Percentiles rank a stretch among this genome's conserved stretches.
phyloP scores from a whole-genome alignment of 768 basidiomycete genomes.

The Termitomyces sp. region DNA sequence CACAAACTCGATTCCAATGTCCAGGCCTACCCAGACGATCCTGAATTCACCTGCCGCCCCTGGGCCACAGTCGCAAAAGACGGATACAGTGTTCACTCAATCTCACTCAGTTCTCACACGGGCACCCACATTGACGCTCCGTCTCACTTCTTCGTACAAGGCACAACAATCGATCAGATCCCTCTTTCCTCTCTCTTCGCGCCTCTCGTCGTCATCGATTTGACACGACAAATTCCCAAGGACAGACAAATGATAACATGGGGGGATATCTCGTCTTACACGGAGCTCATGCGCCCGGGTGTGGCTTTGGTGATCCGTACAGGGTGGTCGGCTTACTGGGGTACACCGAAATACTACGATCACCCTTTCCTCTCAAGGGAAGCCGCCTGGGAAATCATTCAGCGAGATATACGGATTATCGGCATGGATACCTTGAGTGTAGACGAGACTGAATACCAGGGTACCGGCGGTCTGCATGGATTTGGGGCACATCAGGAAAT shows the following conservation, averaged over 20 bases:
- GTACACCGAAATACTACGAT: slow-evolving; percentile 42
- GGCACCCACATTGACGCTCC: slow-evolving; percentile 82
- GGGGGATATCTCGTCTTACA: slow-evolving; percentile 37
- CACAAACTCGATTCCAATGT: slow-evolving; percentile 40
- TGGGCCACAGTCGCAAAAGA: slow-evolving; percentile 35
- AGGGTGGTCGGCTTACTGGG: slow-evolving; percentile 61
- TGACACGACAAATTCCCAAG: slow-evolving; percentile 26
- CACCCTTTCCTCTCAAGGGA: slow-evolving; percentile 60
- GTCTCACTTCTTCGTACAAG: slow-evolving; percentile 59
- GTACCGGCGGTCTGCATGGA: slow-evolving; percentile 26
- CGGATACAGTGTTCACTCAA: slow-evolving; percentile 44
- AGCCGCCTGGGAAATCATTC: slow-evolving; percentile 44
- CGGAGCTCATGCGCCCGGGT: slow-evolving; percentile 30
- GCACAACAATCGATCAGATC: slow-evolving; percentile 53
- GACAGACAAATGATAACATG: slow-evolving; percentile 48
- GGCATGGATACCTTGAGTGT: slow-evolving; percentile 65
- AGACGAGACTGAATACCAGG: slow-evolving; percentile 49
- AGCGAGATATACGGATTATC: slow-evolving; percentile 48
- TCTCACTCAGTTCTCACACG: slow-evolving; percentile 63
- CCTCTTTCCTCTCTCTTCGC: slow-evolving; percentile 49
- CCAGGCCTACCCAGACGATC: slow-evolving; percentile 54
- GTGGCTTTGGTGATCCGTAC: slow-evolving; percentile 56
- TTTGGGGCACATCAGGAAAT: slow-evolving; percentile 56
- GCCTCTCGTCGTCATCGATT: slow-evolving; percentile 50
- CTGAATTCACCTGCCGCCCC: slow-evolving; percentile 33